phyloP scores from a whole-genome alignment of 352 stramenopile species.

The Pythium chondricola region DNA sequence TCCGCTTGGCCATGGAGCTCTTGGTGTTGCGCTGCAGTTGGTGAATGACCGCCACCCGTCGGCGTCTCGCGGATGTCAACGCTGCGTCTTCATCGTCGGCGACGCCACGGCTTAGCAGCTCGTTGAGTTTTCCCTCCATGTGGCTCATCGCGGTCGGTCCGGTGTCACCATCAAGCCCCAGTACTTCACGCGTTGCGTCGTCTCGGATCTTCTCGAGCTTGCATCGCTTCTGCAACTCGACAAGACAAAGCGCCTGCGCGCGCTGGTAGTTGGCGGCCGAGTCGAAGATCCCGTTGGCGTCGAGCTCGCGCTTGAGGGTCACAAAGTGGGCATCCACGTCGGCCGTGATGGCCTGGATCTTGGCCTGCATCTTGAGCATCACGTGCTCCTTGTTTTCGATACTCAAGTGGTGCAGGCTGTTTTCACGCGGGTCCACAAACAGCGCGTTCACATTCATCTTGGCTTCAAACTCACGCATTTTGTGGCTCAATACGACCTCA shows the following conservation, averaged over 20 bases:
- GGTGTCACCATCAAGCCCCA: slow-evolving; percentile 14
- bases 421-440: slow-evolving; percentile 52
- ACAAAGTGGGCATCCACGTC: slow-evolving; percentile 54
- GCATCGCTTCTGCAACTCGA: slow-evolving; percentile 60
- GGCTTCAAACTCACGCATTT: slow-evolving; percentile 76
- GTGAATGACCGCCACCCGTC: slow-evolving; percentile 1
- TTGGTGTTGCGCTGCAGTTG: slow-evolving; percentile 11
- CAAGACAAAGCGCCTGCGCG: slow-evolving; percentile 59
- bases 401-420: slow-evolving; percentile 39
- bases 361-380: slow-evolving; percentile 64
- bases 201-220: slow-evolving; percentile 56
- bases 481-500: slow-evolving; percentile 67
- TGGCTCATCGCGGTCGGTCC: slow-evolving; percentile 3
- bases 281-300: slow-evolving; percentile 63
- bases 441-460: slow-evolving; percentile 44
- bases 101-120: neutral
- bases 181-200: slow-evolving; percentile 50
- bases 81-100: neutral
- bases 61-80: neutral
- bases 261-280: slow-evolving; percentile 46
- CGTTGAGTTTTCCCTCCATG: slow-evolving; percentile 18
- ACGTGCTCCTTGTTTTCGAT: slow-evolving; percentile 69
- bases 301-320: slow-evolving; percentile 38
- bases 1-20: slow-evolving; percentile 10
- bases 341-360: slow-evolving; percentile 52